Base-by-base conservation (phyloP, 768 basidiomycete species). In the Porpolomopsis calyptriformis region DNA sequence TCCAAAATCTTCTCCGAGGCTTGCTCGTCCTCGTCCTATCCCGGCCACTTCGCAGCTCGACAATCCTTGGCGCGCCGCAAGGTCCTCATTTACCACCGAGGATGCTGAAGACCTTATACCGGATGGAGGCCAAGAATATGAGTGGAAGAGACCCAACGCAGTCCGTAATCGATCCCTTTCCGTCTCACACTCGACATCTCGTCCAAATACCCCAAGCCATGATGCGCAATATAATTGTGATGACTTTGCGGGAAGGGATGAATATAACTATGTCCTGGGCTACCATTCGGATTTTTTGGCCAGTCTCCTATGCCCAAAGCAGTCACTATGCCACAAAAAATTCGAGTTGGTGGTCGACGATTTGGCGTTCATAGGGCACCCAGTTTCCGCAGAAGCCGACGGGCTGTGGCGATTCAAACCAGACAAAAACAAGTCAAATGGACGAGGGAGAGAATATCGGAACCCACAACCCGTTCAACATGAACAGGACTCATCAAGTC, bases 261-360 rank as follows among this genome's bases (percentile, higher is more conserved):
- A 80, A 50, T 84, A 85, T 54, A 77, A 82, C 55, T 64, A 67
- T 49, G 65, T 89, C n/a, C 74, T 98, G 40, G 85, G 84, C 2
- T 93, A 86, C 61, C 75, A 83, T 3, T 68, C 83, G 4, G 82
- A 85, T 49, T 86, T 90, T 56, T 71, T 98, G 24, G 86, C 88
- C 20, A 74, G 74, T 36, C 66, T 94, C 52, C 71, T 98, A 2
- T 85, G 84, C 49, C 92, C 94, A 0, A 73, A 80, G 37, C 65
- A 69, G 24, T 72, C 80, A 11, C 78, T 92, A 61, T 96, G 91
- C 55, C 90, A 99, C 62, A 87, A 90, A 61, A 89, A 89, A 57
- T 97, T 96, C 58, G 91, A 94, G 60, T 75, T 99, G 24, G 64
- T 88, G 33, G 83, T 96, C 20, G 92, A 98, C 58, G 83, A 92